A percentile compares a stretch with the other conserved stretches of the same genome.
Evolutionary conservation across 768 basidiomycete species (phyloP).

Genomic region (Calocera viscosa): DNA sequence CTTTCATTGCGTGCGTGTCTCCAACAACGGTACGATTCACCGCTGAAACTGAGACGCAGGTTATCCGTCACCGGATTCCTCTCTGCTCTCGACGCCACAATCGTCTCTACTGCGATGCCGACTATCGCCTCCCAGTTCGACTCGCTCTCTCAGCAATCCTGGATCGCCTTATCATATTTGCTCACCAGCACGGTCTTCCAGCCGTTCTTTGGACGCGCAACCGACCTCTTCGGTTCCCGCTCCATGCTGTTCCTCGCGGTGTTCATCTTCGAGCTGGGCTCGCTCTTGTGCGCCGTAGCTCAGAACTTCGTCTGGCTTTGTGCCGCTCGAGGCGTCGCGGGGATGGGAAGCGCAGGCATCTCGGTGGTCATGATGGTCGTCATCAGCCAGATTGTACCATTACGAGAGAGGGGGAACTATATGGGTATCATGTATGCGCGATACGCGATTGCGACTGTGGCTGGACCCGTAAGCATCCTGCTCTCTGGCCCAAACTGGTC

Average conservation of each 20-base stretch:
- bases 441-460: not conserved
- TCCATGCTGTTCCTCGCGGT: conserved; percentile 21
- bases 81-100: not conserved
- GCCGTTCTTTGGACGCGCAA: conserved; percentile 27
- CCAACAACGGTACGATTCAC: not conserved
- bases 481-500: not conserved
- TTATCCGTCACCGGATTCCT: not conserved
- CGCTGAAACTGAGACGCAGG: not conserved
- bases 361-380: conserved; percentile 58
- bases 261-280: conserved; percentile 26
- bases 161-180: not conserved
- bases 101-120: not conserved
- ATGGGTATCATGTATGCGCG: not conserved
- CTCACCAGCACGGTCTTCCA: conserved; percentile 19
- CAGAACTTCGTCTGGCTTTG: conserved; percentile 54
- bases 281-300: conserved; percentile 51
- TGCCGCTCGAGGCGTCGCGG: conserved; percentile 52
- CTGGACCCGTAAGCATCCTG: conserved; percentile 31
- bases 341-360: conserved; percentile 59
- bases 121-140: not conserved
- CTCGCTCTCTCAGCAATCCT: not conserved
- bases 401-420: conserved; percentile 38
- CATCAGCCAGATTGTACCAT: conserved; percentile 56
- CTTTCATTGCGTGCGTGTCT: not conserved
- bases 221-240: conserved; percentile 38